A percentile compares a stretch with the other conserved stretches of the same genome.
Evolutionary conservation across 441 rosid genomes (phyloP).

Genomic region (Hura crepitans): DNA sequence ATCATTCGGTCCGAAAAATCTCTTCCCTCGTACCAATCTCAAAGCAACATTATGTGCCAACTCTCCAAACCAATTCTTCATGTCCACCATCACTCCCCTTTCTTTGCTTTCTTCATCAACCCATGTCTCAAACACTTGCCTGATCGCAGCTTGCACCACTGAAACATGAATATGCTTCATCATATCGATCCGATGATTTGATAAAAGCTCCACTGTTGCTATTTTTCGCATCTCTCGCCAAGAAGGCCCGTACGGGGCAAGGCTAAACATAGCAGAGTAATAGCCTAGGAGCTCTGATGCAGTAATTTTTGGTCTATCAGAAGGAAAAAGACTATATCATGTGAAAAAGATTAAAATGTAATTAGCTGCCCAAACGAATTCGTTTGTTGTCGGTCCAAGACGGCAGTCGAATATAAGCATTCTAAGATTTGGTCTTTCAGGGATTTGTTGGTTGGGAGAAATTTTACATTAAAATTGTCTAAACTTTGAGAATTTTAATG

Average conservation of each 20-base stretch:
- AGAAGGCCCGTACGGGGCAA: conserved; percentile 25
- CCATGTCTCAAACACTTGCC: conserved; percentile 20
- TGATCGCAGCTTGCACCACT: conserved; percentile 15
- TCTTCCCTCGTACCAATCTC: conserved; percentile 24
- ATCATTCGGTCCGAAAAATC: neutral
- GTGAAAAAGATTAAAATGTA: no score
- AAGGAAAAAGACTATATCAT: conserved; percentile 24
- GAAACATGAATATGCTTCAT: conserved; percentile 15
- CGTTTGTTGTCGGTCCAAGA: no score
- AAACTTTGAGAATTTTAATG: no score
- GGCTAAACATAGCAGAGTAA: conserved; percentile 24
- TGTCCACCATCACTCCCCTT: conserved; percentile 14
- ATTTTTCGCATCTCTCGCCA: conserved; percentile 33
- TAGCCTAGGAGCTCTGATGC: conserved; percentile 27
- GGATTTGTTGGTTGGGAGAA: no score
- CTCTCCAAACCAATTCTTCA: conserved; percentile 28
- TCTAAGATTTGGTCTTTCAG: no score
- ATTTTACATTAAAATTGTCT: no score
- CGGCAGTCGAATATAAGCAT: no score
- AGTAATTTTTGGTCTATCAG: conserved; percentile 18
- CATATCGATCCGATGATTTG: conserved; percentile 20
- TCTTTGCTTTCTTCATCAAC: conserved; percentile 13
- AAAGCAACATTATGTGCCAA: conserved; percentile 21
- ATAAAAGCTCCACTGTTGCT: conserved; percentile 17
- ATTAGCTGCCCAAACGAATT: no score